phyloP scores from a whole-genome alignment of 768 basidiomycete species.

The Serendipita sp. region DNA sequence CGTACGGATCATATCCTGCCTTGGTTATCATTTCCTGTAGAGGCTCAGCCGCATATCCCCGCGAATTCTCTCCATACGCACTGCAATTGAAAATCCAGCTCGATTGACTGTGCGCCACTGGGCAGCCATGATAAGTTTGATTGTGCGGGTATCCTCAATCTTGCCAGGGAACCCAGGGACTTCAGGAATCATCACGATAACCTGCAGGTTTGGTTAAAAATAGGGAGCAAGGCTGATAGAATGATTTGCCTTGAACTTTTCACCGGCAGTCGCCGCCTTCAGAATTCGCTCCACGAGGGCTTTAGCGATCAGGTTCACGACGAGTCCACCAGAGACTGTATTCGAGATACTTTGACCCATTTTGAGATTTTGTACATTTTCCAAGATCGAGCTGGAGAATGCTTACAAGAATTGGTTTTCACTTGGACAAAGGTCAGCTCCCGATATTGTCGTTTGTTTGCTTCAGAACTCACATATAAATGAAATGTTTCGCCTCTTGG shows the following conservation, averaged over 20 bases:
- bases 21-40: conserved; percentile 57
- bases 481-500: conserved; percentile 66
- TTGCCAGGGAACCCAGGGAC: conserved; percentile 82
- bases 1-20: conserved; percentile 67
- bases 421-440: conserved; percentile 9
- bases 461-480: conserved; percentile 59
- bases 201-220: conserved; percentile 26
- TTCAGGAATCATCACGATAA: conserved; percentile 82
- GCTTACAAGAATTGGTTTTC: conserved; percentile 82
- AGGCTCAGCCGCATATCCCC: neutral
- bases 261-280: conserved; percentile 50
- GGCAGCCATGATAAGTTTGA: conserved; percentile 77
- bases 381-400: neutral
- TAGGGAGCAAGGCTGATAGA: neutral
- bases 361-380: conserved; percentile 4
- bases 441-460: no score
- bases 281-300: conserved; percentile 76
- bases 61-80: neutral
- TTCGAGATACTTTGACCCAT: conserved; percentile 50
- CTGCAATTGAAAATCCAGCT: conserved; percentile 56
- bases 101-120: conserved; percentile 70
- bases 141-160: conserved; percentile 42
- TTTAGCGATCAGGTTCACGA: conserved; percentile 68
- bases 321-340: conserved; percentile 43
- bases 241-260: conserved; percentile 55